These are phyloP conservation scores for Xylaria hypoxylon DNA, from an alignment of 2,329 filamentous ascomycete species.

Conservation along the genomic window DNA sequence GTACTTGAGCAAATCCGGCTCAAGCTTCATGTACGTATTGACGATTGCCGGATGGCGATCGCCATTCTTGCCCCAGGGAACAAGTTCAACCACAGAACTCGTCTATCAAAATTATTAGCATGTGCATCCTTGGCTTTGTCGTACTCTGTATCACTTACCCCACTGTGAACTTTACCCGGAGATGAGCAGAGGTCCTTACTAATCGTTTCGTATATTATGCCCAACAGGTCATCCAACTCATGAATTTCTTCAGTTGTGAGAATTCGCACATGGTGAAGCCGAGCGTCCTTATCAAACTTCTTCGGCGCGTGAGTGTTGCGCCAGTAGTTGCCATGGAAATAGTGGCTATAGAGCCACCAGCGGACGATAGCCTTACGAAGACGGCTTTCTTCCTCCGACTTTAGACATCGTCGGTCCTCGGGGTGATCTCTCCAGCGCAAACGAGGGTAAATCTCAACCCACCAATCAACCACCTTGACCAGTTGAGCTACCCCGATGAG, in stretches of 20 bases:
- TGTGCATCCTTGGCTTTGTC: background rate
- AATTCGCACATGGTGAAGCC: constrained; percentile 47
- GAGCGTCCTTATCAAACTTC: constrained; percentile 43
- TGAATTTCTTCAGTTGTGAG: constrained; percentile 47
- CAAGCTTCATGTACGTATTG: constrained; percentile 60
- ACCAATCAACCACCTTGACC: constrained; percentile 53
- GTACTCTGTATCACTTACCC: constrained; percentile 38
- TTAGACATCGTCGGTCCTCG: constrained; percentile 59
- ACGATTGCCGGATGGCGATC: constrained; percentile 50
- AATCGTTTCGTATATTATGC: constrained; percentile 42
- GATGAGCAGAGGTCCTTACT: constrained; percentile 50
- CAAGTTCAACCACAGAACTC: constrained; percentile 39
- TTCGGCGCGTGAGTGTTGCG: constrained; percentile 41
- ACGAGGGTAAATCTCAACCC: constrained; percentile 55
- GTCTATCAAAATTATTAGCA: constrained; percentile 37
- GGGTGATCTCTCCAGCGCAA: constrained; percentile 61
- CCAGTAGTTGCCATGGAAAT: constrained; percentile 62
- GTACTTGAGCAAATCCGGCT: constrained; percentile 62
- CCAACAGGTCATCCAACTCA: constrained; percentile 47
- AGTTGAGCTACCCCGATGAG: constrained; percentile 49
- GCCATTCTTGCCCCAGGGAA: constrained; percentile 48
- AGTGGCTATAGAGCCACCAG: constrained; percentile 67
- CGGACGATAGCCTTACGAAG: constrained; percentile 63
- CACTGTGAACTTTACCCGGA: constrained; percentile 40
- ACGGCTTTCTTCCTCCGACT: constrained; percentile 57